These are phyloP conservation scores for Exophiala sideris DNA, from an alignment of 2,329 filamentous ascomycete species.

Conservation along the genomic window DNA sequence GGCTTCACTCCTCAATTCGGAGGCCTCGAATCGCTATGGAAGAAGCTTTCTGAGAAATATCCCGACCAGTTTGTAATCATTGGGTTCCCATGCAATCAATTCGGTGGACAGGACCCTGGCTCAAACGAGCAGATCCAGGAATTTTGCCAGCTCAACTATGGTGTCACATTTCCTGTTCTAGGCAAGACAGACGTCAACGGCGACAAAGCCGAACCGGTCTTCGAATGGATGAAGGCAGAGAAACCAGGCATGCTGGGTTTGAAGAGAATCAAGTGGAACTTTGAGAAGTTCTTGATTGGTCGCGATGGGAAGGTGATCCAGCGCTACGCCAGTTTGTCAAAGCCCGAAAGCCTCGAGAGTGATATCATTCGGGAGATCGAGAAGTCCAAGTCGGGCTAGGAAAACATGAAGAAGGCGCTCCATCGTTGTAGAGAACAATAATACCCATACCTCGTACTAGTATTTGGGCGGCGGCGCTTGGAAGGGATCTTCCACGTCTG, in stretches of 20 bases:
- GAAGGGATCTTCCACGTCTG: conserved; percentile 4
- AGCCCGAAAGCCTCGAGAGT: conserved; percentile 76
- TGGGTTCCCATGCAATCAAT: conserved; percentile 99
- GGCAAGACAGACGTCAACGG: conserved; percentile 95
- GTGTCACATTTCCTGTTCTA: conserved; percentile 85
- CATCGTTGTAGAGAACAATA: not conserved
- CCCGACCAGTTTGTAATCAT: conserved; percentile 78
- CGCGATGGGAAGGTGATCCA: conserved; percentile 80
- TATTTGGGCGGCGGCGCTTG: conserved; percentile 10
- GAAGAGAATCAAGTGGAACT: conserved; percentile 96
- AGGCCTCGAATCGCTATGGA: conserved; percentile 87
- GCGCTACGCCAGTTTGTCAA: conserved; percentile 83
- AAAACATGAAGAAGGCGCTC: not conserved
- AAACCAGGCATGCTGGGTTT: conserved; percentile 82
- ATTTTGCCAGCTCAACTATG: conserved; percentile 92
- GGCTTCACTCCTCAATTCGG: conserved; percentile 96
- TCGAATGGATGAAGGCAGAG: conserved; percentile 66
- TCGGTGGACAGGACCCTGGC: conserved; percentile 84
- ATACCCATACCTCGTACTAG: not conserved
- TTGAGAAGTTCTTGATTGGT: conserved; percentile 94
- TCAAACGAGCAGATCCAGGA: conserved; percentile 73
- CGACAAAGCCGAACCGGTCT: conserved; percentile 72
- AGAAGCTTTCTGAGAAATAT: conserved; percentile 66
- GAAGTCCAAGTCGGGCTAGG: conserved; percentile 45
- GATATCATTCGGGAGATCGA: conserved; percentile 71